Evolutionary conservation across 176 grass and related monocot species (phyloP), one percentile per base, ranked within the genome.

Genomic region (Zea luxurians): DNA sequence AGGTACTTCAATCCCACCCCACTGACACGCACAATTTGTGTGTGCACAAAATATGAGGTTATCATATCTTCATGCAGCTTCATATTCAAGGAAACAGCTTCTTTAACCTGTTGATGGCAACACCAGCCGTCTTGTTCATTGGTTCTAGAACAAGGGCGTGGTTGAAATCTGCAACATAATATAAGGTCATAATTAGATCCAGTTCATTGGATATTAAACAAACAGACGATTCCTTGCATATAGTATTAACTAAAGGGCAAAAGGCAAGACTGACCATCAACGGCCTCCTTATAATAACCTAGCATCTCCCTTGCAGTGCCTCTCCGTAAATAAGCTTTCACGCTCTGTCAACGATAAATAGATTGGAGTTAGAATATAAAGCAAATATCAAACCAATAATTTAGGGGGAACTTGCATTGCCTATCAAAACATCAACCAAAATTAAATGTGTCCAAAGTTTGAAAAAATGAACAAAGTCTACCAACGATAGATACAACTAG

Each of bases 241-340:
- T n/a, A 0, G 2, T 18, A 57, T 18, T 18, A 57, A 57, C 6
- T 8, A 40, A 77, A 9, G 36, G 65, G 49, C 36, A 64, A 46
- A 41, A 78, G 18, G 70, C 6, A 84, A 82, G n/a, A 80, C 58
- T 79, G 42, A 99, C 96, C 96, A 21, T 99, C 96, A 43, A 99
- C 86, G 68, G 96, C 92, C 2, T 91, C 96, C 80, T 93, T 93
- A 60, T 89, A 96, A 68, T 99, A 99, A 67, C 92, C 88, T 81
- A 99, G 74, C 89, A 96, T 95, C 86, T 99, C 92, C 76, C 92
- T 88, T 82, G 96, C 92, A 1, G 92, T 96, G 48, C 96, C 96
- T 87, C 92, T 93, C 53, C 96, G 88, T 17, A 95, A 78, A 75
- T 99, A 99, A 85, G 96, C 96, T 91, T 99, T 99, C 38, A 99